Conservation (phyloP, 192 early-diverging fungal genomes). For the Rhizophagus prolifer region DNA sequence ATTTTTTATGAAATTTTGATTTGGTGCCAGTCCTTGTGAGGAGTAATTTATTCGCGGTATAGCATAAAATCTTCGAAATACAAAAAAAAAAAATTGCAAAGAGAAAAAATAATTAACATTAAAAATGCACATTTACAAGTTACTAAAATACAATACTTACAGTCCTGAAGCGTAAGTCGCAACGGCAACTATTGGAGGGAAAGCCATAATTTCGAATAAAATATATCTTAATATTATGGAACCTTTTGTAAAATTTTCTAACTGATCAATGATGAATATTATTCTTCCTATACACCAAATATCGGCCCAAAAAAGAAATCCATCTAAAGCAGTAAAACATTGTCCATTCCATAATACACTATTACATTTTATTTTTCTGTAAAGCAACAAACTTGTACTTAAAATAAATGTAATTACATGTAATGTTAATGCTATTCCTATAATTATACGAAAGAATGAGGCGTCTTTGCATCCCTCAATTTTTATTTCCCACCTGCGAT, state of each 20-base stretch:
- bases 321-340: neutral
- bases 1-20: neutral
- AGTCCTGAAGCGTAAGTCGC: neutral
- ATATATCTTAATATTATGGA: neutral
- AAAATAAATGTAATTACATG: neutral
- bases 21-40: neutral
- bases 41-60: neutral
- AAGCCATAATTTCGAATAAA: neutral
- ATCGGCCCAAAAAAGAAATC: neutral
- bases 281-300: neutral
- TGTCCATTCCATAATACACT: neutral
- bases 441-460: neutral
- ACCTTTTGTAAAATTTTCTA: neutral
- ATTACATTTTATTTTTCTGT: neutral
- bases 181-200: neutral
- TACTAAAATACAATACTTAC: neutral
- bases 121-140: neutral
- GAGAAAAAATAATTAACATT: neutral
- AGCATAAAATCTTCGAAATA: neutral
- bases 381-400: neutral
- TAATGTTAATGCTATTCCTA: neutral
- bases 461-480: neutral
- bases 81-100: neutral
- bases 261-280: neutral
- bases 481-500: neutral